Conservation (phyloP, 2,329 filamentous ascomycete genomes). For the Hypoxylon sp. region DNA sequence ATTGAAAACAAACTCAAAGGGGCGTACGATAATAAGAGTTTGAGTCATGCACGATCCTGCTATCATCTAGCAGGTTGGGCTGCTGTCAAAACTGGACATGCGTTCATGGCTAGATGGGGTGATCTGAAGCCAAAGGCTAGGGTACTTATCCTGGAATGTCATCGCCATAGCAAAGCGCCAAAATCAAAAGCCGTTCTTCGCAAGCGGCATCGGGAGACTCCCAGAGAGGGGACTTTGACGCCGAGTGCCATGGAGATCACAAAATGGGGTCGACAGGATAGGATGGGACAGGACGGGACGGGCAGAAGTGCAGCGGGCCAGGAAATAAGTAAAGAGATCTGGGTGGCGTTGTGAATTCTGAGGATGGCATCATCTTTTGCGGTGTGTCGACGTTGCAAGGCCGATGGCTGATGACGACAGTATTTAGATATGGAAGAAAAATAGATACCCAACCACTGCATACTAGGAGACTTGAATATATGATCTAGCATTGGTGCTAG, state of each 20-base stretch:
- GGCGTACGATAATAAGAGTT: conserved; percentile 6
- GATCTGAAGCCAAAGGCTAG: conserved; percentile 4
- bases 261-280: conserved; percentile 7
- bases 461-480: conserved; percentile 39
- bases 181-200: neutral
- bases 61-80: neutral
- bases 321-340: conserved; percentile 31
- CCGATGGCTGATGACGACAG: conserved; percentile 31
- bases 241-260: conserved; percentile 13
- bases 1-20: conserved; percentile 52
- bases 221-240: conserved; percentile 17
- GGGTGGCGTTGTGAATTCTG: conserved; percentile 33
- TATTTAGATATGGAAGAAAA: conserved; percentile 42
- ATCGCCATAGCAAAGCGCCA: conserved; percentile 11
- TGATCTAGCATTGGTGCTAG: conserved; percentile 22
- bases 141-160: conserved; percentile 4
- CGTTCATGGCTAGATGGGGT: conserved; percentile 4
- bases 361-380: conserved; percentile 38
- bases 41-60: conserved; percentile 15
- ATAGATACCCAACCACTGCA: conserved; percentile 44
- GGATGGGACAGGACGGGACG: conserved; percentile 16
- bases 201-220: conserved; percentile 4
- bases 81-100: conserved; percentile 6
- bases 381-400: conserved; percentile 31
- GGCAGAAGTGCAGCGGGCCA: conserved; percentile 21